Percentiles rank a stretch among this genome's conserved stretches.
phyloP scores from a whole-genome alignment of 176 grass and related monocot genomes.

The barley (Hordeum vulgare) region MorexV3_pseudomolecules_assembly NC_058520.1:6970198-6970697 shows the following conservation, averaged over 20 bases:
- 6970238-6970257: too few species aligned
- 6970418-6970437: neutral
- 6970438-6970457: neutral
- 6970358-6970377: neutral
- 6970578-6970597: neutral
- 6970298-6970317: too few species aligned
- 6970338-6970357: neutral
- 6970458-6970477: neutral
- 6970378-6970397: neutral
- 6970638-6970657: neutral
- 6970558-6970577: neutral
- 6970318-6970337: too few species aligned
- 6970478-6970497: neutral
- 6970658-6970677: neutral
- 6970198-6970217: too few species aligned
- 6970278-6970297: too few species aligned
- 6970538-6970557: neutral
- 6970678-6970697: neutral
- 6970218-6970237: too few species aligned
- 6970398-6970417: neutral
- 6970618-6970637: neutral
- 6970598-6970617: neutral
- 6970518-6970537: neutral
- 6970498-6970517: neutral
- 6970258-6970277: too few species aligned